These are phyloP conservation scores for Lablab purpureus DNA, from an alignment of 306 rosid species.

Conservation along the genomic window DNA sequence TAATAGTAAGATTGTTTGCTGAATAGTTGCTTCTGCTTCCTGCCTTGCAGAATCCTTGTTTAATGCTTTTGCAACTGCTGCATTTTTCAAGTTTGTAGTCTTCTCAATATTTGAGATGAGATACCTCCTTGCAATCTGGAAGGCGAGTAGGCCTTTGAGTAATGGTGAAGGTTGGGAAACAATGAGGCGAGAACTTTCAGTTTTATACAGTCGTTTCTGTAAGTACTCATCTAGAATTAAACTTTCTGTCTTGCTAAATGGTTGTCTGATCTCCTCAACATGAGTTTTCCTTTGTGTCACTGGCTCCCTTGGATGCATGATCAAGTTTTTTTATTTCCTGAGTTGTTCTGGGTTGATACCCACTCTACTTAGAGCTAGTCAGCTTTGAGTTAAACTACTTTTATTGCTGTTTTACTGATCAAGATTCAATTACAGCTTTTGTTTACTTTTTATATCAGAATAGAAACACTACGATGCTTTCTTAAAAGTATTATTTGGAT, in stretches of 20 bases:
- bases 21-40: constrained; percentile 37
- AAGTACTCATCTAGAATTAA: constrained; percentile 51
- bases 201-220: constrained; percentile 92
- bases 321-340: constrained; percentile 24
- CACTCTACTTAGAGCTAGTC: constrained; percentile 2
- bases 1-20: constrained; percentile 25
- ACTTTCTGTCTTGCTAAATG: constrained; percentile 27
- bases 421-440: constrained; percentile 20
- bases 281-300: constrained; percentile 7
- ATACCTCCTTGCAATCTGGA: constrained; percentile 98
- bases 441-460: background rate
- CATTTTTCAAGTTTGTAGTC: constrained; percentile 94
- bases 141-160: constrained; percentile 86
- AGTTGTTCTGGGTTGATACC: constrained; percentile 2
- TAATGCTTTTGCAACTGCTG: constrained; percentile 97
- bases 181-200: constrained; percentile 94
- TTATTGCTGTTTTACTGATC: constrained; percentile 8
- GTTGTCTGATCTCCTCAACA: constrained; percentile 21
- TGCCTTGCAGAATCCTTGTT: constrained; percentile 86
- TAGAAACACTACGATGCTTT: constrained; percentile 21
- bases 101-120: constrained; percentile 98
- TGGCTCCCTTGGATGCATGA: constrained; percentile 22
- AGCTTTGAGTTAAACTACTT: constrained; percentile 23
- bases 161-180: constrained; percentile 95
- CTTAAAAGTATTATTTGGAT: constrained; percentile 13